Percentiles rank a stretch among this genome's conserved stretches.
Evolutionary conservation across 768 basidiomycete genomes (phyloP).

Genomic region (Amanita polypyramis): DNA sequence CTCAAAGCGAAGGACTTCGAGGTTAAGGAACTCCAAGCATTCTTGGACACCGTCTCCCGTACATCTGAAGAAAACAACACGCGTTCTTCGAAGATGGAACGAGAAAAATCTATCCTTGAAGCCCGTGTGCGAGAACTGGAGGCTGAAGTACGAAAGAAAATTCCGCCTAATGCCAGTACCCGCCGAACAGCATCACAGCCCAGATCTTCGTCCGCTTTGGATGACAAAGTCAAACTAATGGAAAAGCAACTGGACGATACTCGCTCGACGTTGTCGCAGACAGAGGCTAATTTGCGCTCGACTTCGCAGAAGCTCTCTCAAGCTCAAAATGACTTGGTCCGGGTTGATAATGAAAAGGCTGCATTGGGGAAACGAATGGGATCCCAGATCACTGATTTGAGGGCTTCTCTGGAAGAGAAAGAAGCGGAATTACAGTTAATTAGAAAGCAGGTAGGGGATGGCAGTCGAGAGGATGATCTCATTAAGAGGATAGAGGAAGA

Average conservation of each 20-base stretch:
- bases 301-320: conserved; percentile 38
- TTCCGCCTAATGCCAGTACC: conserved; percentile 20
- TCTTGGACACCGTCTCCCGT: conserved; percentile 42
- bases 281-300: conserved; percentile 31
- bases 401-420: conserved; percentile 36
- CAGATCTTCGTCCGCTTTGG: conserved; percentile 51
- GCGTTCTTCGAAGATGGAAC: conserved; percentile 36
- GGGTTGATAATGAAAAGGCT: conserved; percentile 48
- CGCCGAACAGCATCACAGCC: conserved; percentile 29
- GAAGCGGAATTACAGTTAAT: conserved; percentile 48
- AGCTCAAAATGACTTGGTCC: conserved; percentile 37
- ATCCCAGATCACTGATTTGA: conserved; percentile 33
- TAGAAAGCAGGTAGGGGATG: conserved; percentile 28
- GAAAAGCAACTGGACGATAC: conserved; percentile 46
- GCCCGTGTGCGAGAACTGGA: conserved; percentile 51
- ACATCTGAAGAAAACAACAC: conserved; percentile 36
- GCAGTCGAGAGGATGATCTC: conserved; percentile 48
- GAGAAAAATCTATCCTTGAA: conserved; percentile 49
- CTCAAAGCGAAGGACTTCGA: conserved; percentile 40
- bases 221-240: conserved; percentile 35
- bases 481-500: conserved; percentile 64
- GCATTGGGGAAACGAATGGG: conserved; percentile 39
- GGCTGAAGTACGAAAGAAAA: conserved; percentile 20
- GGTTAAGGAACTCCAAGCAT: conserved; percentile 43
- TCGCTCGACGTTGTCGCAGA: conserved; percentile 31